Percentiles rank a stretch among this genome's conserved stretches.
These are phyloP conservation scores for Coleophoma cylindrospora DNA, from an alignment of 2,329 filamentous ascomycete species.

Conservation along the genomic window DNA sequence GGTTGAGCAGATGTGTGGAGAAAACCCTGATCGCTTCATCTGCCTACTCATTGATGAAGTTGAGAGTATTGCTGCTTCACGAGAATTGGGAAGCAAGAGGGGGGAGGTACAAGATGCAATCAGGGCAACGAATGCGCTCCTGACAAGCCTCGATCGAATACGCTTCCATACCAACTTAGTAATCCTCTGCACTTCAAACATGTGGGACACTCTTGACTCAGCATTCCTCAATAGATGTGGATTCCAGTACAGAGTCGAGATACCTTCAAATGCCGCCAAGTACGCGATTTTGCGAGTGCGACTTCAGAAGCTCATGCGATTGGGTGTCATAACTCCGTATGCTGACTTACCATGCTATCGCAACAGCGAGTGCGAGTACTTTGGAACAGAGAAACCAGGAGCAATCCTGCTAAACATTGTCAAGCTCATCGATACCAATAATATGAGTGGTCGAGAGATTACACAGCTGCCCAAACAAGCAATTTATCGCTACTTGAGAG, in stretches of 20 bases:
- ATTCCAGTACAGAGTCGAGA: conserved; percentile 12
- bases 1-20: conserved; percentile 24
- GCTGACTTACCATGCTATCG: conserved; percentile 12
- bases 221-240: conserved; percentile 25
- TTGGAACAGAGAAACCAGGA: conserved; percentile 1
- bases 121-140: conserved; percentile 26
- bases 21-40: conserved; percentile 16
- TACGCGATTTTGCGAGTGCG: conserved; percentile 22
- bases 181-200: conserved; percentile 25
- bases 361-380: conserved; percentile 11
- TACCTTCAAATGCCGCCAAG: conserved; percentile 15
- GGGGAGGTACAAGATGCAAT: conserved; percentile 24
- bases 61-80: conserved; percentile 24
- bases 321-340: conserved; percentile 11
- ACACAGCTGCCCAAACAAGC: conserved; percentile 19
- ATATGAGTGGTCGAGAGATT: conserved; percentile 19
- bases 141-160: conserved; percentile 23
- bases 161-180: conserved; percentile 19
- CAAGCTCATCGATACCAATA: conserved; percentile 6
- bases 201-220: conserved; percentile 19
- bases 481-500: conserved; percentile 16
- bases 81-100: conserved; percentile 13
- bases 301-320: conserved; percentile 16
- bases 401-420: conserved; percentile 15
- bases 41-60: conserved; percentile 28